Evolutionary conservation across 2,329 filamentous ascomycete genomes (phyloP).

Genomic region (Colletotrichum lini): DNA sequence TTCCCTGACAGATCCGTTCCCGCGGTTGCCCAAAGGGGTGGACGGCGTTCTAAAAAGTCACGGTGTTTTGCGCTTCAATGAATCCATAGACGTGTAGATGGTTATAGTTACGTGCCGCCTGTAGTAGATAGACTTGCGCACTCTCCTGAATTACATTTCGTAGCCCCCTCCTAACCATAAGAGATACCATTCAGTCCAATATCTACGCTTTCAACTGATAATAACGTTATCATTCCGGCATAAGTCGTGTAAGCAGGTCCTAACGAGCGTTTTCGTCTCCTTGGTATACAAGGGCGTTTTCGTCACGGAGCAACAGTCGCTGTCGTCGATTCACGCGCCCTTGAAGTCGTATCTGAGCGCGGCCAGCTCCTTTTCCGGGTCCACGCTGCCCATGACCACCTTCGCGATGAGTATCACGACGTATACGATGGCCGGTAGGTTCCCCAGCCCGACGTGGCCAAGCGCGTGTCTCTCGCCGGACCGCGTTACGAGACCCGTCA

Average conservation of each 20-base stretch:
- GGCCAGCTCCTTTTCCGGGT: conserved; percentile 76
- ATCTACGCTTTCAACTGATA: not conserved
- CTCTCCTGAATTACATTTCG: conserved; percentile 8
- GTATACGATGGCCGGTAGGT: conserved; percentile 72
- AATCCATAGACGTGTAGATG: conserved; percentile 82
- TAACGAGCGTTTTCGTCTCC: too few relatives aligned
- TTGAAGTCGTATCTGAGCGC: conserved; percentile 77
- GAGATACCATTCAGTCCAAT: not conserved
- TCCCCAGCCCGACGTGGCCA: conserved; percentile 61
- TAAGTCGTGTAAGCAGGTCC: conserved; percentile 28
- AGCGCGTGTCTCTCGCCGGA: conserved; percentile 49
- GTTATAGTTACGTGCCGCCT: conserved; percentile 17
- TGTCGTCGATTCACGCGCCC: conserved; percentile 64
- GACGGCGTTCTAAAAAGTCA: conserved; percentile 90
- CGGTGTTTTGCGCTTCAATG: conserved; percentile 92
- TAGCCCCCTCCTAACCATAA: not conserved
- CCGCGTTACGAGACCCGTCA: conserved; percentile 58
- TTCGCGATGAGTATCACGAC: conserved; percentile 73
- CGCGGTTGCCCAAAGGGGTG: conserved; percentile 81
- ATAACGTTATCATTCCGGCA: conserved; percentile 22
- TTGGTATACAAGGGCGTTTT: not conserved
- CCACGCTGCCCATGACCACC: conserved; percentile 76
- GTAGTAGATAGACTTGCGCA: conserved; percentile 31
- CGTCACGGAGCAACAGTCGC: not conserved
- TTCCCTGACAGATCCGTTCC: conserved; percentile 65